phyloP scores from a whole-genome alignment of 2,329 filamentous ascomycete genomes.

The Apiospora pterosperma region DNA sequence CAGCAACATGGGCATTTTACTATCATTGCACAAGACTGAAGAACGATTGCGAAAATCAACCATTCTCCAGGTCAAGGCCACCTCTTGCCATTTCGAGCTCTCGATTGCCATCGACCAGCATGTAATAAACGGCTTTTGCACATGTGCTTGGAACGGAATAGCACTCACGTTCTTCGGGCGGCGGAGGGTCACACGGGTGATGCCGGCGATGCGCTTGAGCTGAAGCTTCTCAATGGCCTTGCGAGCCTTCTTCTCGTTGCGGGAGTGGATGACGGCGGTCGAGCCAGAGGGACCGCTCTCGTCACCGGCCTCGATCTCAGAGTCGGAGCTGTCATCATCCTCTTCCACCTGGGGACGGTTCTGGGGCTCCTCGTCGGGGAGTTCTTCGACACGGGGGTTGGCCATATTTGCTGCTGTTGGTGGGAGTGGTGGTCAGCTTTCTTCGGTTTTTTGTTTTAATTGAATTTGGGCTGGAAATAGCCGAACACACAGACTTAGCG shows the following conservation, averaged over 20 bases:
- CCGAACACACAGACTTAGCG: conserved; percentile 1
- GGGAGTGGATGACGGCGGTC: conserved; percentile 88
- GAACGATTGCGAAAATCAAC: neutral
- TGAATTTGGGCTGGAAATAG: neutral
- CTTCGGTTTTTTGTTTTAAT: neutral
- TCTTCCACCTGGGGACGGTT: conserved; percentile 77
- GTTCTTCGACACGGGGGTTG: conserved; percentile 96
- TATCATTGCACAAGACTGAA: neutral
- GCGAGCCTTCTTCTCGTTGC: conserved; percentile 99
- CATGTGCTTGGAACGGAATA: neutral
- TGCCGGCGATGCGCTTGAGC: conserved; percentile 92
- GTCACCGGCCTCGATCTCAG: conserved; percentile 71
- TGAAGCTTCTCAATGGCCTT: conserved; percentile 99
- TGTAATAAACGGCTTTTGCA: neutral
- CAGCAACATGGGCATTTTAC: neutral
- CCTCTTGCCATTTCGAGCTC: neutral
- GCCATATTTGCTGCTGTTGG: conserved; percentile 65
- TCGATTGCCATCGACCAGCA: neutral
- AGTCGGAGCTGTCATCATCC: conserved; percentile 67
- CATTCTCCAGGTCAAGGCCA: neutral
- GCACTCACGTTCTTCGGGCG: conserved; percentile 95
- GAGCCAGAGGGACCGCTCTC: conserved; percentile 69
- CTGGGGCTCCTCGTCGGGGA: conserved; percentile 85
- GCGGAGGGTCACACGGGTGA: conserved; percentile 96
- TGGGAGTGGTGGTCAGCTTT: conserved; percentile 28